These are phyloP conservation scores for Pisolithus orientalis DNA, from an alignment of 768 basidiomycete species.

Conservation along the genomic window DNA sequence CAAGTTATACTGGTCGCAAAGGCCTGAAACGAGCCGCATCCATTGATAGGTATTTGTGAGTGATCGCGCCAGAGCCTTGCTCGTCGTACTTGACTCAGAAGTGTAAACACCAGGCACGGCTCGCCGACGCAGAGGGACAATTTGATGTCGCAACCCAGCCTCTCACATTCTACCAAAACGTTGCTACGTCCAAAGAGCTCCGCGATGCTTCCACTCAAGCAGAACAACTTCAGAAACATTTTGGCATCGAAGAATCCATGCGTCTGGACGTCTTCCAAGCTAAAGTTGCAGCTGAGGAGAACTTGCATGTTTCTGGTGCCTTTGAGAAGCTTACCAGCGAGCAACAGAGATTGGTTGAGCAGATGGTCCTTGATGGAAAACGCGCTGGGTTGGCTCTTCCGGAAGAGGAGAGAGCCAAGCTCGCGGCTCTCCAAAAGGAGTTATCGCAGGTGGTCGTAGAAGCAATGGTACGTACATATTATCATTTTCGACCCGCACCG, in stretches of 20 bases:
- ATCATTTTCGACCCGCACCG: not conserved
- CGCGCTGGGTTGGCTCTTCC: constrained; percentile 76
- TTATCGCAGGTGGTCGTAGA: constrained; percentile 71
- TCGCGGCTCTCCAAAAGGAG: constrained; percentile 66
- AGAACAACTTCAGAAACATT: constrained; percentile 63
- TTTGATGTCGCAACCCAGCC: constrained; percentile 50
- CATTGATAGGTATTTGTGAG: constrained; percentile 64
- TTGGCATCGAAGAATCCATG: constrained; percentile 72
- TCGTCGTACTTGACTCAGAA: constrained; percentile 12
- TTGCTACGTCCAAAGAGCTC: constrained; percentile 66
- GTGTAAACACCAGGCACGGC: constrained; percentile 39
- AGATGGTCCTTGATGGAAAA: constrained; percentile 73
- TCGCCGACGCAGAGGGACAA: constrained; percentile 53
- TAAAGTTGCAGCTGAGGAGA: constrained; percentile 63
- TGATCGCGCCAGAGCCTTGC: constrained; percentile 8
- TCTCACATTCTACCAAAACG: constrained; percentile 76
- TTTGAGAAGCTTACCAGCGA: constrained; percentile 61
- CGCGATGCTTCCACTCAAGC: constrained; percentile 76
- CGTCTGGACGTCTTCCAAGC: constrained; percentile 74
- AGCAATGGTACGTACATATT: constrained; percentile 52
- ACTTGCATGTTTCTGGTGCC: constrained; percentile 54
- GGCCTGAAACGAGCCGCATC: not conserved
- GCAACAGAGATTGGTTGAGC: constrained; percentile 70
- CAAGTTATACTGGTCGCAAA: not conserved
- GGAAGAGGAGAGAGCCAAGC: constrained; percentile 49